phyloP scores from a whole-genome alignment of 1,284 basidiomycete genomes.

The Hymenochaete sp. region DNA sequence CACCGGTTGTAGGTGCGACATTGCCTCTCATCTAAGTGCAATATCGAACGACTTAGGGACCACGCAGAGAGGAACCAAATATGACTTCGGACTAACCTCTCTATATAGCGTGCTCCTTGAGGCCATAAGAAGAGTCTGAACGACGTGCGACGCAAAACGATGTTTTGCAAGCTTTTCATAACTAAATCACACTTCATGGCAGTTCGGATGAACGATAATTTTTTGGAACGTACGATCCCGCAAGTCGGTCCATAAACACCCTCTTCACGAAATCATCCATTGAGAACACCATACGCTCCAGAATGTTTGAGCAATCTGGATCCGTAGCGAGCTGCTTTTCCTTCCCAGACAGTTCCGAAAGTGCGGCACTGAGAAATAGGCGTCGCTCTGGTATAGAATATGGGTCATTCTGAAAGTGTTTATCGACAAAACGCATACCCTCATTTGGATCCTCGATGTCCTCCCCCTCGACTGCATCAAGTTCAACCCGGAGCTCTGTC shows the following conservation, averaged over 20 bases:
- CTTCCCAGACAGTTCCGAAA: conserved; percentile 77
- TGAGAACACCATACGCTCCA: conserved; percentile 82
- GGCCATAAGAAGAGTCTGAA: conserved; percentile 76
- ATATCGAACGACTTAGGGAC: conserved; percentile 5
- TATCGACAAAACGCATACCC: conserved; percentile 38
- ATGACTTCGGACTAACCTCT: conserved; percentile 48
- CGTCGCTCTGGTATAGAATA: conserved; percentile 51
- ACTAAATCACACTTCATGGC: conserved; percentile 29
- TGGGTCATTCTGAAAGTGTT: neutral
- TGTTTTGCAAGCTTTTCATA: conserved; percentile 66
- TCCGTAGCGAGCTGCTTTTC: conserved; percentile 87
- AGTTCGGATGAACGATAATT: conserved; percentile 3
- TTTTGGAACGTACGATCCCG: conserved; percentile 66
- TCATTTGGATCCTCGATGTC: conserved; percentile 62
- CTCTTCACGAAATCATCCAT: conserved; percentile 91
- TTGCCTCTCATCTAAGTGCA: conserved; percentile 56
- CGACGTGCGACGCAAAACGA: conserved; percentile 88
- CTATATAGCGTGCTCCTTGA: conserved; percentile 68
- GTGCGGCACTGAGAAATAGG: conserved; percentile 76
- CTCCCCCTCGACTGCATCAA: conserved; percentile 26
- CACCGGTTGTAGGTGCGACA: conserved; percentile 42
- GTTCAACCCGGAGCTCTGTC: no score
- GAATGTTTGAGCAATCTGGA: conserved; percentile 79
- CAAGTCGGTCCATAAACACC: conserved; percentile 78
- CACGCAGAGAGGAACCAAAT: conserved; percentile 1